Conservation (phyloP, 768 basidiomycete genomes). For the Pleurotus tuber-regium region DNA sequence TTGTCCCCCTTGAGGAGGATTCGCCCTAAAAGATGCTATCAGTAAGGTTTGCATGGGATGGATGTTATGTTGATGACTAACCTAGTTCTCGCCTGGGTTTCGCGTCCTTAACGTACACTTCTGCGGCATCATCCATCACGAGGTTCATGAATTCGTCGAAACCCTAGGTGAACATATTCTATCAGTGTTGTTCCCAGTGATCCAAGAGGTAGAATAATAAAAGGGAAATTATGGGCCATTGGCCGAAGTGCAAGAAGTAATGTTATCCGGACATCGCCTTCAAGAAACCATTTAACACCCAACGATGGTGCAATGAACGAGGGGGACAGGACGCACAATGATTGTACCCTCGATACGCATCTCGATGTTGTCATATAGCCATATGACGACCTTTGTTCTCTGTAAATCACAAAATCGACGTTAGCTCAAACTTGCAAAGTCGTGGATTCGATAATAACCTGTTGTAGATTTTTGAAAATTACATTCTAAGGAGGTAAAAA, state of each 20-base stretch:
- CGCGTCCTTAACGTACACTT: slow-evolving; percentile 87
- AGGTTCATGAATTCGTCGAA: slow-evolving; percentile 99
- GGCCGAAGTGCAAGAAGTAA: slow-evolving; percentile 1
- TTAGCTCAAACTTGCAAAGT: slow-evolving; percentile 14
- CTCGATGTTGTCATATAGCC: slow-evolving; percentile 96
- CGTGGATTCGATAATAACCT: slow-evolving; percentile 39
- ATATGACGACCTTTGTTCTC: slow-evolving; percentile 85
- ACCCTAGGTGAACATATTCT: slow-evolving; percentile 56
- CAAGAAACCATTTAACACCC: slow-evolving; percentile 37
- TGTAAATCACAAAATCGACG: slow-evolving; percentile 29
- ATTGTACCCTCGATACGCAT: slow-evolving; percentile 96
- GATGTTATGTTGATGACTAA: slow-evolving; percentile 31
- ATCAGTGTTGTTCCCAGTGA: background rate
- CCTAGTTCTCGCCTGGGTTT: slow-evolving; percentile 85
- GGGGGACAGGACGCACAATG: slow-evolving; percentile 62
- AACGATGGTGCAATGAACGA: slow-evolving; percentile 23
- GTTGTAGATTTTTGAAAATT: slow-evolving; percentile 96
- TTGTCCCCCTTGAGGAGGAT: slow-evolving; percentile 97
- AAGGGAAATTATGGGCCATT: background rate
- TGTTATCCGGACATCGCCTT: slow-evolving; percentile 26
- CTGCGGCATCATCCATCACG: slow-evolving; percentile 89
- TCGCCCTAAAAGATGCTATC: slow-evolving; percentile 55
- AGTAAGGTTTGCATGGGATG: slow-evolving; percentile 7
- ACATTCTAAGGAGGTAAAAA: slow-evolving; percentile 67
- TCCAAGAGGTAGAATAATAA: background rate